A percentile compares a stretch with the other conserved stretches of the same genome.
Conservation (phyloP, 768 basidiomycete species). For the Trametopsis cervina region DNA sequence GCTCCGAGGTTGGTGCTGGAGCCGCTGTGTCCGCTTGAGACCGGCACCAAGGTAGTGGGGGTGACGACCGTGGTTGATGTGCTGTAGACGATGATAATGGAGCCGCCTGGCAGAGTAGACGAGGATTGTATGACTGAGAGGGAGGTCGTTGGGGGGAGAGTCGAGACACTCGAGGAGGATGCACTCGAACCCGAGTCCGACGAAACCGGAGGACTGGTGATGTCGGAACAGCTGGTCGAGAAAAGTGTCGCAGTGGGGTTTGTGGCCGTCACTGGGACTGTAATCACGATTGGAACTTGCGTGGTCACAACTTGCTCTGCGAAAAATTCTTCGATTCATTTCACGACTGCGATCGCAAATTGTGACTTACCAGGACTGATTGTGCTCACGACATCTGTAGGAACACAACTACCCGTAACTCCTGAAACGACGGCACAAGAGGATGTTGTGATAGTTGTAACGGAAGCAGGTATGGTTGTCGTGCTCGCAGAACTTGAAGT, state of each 20-base stretch:
- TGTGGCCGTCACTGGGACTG: constrained; percentile 12
- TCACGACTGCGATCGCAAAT: neutral
- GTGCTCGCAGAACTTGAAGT: constrained; percentile 13
- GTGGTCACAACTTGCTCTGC: constrained; percentile 9
- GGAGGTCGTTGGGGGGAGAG: constrained; percentile 10
- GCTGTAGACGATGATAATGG: constrained; percentile 10
- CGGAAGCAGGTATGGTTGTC: constrained; percentile 10
- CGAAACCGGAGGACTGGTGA: neutral
- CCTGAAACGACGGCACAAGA: constrained; percentile 7
- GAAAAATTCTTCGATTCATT: neutral
- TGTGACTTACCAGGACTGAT: constrained; percentile 9
- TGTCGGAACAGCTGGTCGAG: constrained; percentile 14
- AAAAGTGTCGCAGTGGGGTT: constrained; percentile 15
- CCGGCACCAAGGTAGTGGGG: constrained; percentile 7
- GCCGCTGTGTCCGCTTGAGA: neutral
- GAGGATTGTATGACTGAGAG: constrained; percentile 10
- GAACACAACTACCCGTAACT: constrained; percentile 6
- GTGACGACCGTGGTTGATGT: constrained; percentile 10
- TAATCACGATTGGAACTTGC: constrained; percentile 13
- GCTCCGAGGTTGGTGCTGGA: constrained; percentile 10
- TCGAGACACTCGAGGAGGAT: neutral
- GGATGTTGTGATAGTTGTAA: constrained; percentile 12
- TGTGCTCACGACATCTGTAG: constrained; percentile 13
- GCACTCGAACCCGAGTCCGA: neutral
- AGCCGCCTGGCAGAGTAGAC: constrained; percentile 11